Base-by-base conservation (phyloP, 352 stramenopile species). In the Phytophthora idaei region DNA sequence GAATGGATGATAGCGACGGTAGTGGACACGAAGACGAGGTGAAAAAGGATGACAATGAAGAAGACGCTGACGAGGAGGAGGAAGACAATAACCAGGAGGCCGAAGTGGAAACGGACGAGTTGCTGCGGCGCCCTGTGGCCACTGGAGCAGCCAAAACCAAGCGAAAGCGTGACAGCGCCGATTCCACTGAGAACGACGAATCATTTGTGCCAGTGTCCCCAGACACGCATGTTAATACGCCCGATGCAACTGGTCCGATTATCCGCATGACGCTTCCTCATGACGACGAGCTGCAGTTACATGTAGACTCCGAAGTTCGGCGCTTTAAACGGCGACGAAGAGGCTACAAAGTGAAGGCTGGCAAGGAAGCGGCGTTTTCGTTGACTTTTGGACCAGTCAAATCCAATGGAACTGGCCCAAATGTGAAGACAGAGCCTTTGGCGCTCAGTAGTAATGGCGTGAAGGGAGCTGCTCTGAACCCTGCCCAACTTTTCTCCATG, bases 181-280 rank as follows among this genome's bases (percentile, higher is more conserved):
- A 75, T 28, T 65, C 83, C 4, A 52, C 54, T 3, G 81, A 90
- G 31, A 90, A 83, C 34, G 83, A 90, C 46, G 85, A 94, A 17
- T 89, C 80, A 0, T 74, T 87, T 50, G 67, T 61, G 5, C 85
- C 85, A 12, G 68, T 78, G 8, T 92, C 85, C 1, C 85, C 85
- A 0, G 83, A 94, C 58, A 85, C 80, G 0, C 83, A 91, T 60
- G 71, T 91, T 17, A 94, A 94, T 73, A 81, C 74, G 4, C 83
- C 83, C 0, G 66, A 89, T 29, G 75, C 74, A 17, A 57, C 48
- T 2, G 74, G 74, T 3, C 71, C 80, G 0, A 80, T 88, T 28
- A 67, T 90, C 11, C 66, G 60, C 4, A 86, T 90, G 73, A 90
- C 81, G 21, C 87, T 92, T 46, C 83, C 83, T 0, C 74, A 80